phyloP scores from a whole-genome alignment of 352 stramenopile genomes.

The Phytophthora nicotianae region DNA sequence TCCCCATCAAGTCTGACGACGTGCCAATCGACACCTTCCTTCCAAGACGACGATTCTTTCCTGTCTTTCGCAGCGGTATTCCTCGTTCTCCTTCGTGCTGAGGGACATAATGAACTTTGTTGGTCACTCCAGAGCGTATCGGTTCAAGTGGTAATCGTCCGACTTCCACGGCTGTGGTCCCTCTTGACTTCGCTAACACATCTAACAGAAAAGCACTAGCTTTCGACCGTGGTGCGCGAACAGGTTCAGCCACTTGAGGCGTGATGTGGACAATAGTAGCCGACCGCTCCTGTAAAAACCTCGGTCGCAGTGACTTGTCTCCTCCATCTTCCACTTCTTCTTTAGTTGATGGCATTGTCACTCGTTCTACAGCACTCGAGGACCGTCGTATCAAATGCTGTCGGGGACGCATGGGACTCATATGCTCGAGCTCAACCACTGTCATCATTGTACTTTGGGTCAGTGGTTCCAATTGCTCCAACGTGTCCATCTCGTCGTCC shows the following conservation, averaged over 20 bases:
- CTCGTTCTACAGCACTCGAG: constrained; percentile 14
- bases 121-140: constrained; percentile 24
- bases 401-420: neutral
- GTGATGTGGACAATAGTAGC: constrained; percentile 49
- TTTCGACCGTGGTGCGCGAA: constrained; percentile 51
- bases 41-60: constrained; percentile 18
- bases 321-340: constrained; percentile 28
- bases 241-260: neutral
- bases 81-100: constrained; percentile 33
- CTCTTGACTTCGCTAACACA: constrained; percentile 49
- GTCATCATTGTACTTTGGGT: constrained; percentile 1
- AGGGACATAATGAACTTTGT: constrained; percentile 37
- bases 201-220: constrained; percentile 60
- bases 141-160: constrained; percentile 26
- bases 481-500: constrained; percentile 20
- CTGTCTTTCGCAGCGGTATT: constrained; percentile 31
- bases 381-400: constrained; percentile 18
- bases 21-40: constrained; percentile 9
- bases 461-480: constrained; percentile 2
- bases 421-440: constrained; percentile 5
- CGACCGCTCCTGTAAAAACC: constrained; percentile 62
- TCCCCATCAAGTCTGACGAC: constrained; percentile 1
- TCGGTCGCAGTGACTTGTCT: constrained; percentile 46
- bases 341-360: neutral
- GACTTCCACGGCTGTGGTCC: constrained; percentile 20